Conservation (phyloP, 352 stramenopile species). For the Phytopythium aichiense region DNA sequence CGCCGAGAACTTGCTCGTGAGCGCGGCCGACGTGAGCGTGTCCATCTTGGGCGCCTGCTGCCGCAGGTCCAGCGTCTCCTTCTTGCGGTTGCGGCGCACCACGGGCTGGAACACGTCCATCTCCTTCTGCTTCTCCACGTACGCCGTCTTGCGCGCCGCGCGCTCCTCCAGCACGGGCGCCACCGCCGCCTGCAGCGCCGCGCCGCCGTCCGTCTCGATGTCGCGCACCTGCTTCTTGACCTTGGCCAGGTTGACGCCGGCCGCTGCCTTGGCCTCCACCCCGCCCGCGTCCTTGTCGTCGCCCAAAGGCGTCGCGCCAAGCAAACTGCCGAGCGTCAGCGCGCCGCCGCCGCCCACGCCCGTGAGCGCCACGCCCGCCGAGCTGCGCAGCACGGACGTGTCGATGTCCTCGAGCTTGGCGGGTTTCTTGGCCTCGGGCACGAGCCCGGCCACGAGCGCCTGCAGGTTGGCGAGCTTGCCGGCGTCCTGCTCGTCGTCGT, state of each 20-base stretch:
- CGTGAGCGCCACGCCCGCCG: slow-evolving; percentile 13
- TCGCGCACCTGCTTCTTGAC: slow-evolving; percentile 76
- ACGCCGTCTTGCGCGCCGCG: slow-evolving; percentile 86
- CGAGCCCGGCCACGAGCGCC: slow-evolving; percentile 45
- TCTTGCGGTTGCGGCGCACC: slow-evolving; percentile 90
- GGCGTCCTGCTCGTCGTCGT: slow-evolving; percentile 29
- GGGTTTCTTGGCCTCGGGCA: slow-evolving; percentile 36
- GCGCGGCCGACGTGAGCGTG: slow-evolving; percentile 74
- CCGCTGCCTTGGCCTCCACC: slow-evolving; percentile 17
- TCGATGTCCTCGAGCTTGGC: slow-evolving; percentile 58
- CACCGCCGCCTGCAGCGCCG: slow-evolving; percentile 55
- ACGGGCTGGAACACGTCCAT: slow-evolving; percentile 88
- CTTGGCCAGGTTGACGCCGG: slow-evolving; percentile 38
- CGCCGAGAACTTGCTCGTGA: slow-evolving; percentile 92
- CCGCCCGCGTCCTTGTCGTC: not conserved
- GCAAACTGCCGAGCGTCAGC: slow-evolving; percentile 38
- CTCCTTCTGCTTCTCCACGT: slow-evolving; percentile 86
- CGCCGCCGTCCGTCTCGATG: slow-evolving; percentile 54
- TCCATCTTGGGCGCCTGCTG: slow-evolving; percentile 80
- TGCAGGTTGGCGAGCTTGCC: slow-evolving; percentile 45
- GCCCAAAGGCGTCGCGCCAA: slow-evolving; percentile 18
- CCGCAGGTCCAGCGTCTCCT: slow-evolving; percentile 94
- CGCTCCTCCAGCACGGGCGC: slow-evolving; percentile 84
- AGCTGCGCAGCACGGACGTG: slow-evolving; percentile 26
- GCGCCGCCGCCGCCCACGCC: slow-evolving; percentile 22